phyloP scores from a whole-genome alignment of 2,329 filamentous ascomycete species.

The Paecilomyces niveus region DNA sequence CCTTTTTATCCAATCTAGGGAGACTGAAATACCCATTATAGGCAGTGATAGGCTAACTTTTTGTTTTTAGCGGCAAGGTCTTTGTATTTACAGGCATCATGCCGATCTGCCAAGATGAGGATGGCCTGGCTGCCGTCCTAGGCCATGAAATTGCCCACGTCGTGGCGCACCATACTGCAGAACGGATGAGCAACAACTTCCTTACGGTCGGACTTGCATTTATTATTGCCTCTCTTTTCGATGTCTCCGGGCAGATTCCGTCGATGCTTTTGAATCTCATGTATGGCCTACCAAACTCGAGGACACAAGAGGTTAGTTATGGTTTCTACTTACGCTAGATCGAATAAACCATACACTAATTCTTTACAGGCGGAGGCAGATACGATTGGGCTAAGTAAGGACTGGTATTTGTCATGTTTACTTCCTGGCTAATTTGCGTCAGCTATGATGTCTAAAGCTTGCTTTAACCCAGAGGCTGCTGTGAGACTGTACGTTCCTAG shows the following conservation, averaged over 20 bases:
- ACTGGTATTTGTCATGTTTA: neutral
- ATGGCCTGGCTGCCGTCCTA: conserved; percentile 54
- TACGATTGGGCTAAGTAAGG: conserved; percentile 50
- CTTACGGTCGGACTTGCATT: conserved; percentile 23
- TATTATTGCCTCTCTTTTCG: conserved; percentile 27
- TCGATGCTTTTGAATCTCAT: conserved; percentile 42
- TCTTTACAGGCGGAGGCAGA: conserved; percentile 49
- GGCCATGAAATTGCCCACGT: conserved; percentile 61
- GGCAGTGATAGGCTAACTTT: neutral
- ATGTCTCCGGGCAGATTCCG: conserved; percentile 31
- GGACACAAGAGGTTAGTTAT: conserved; percentile 47
- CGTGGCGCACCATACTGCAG: conserved; percentile 49
- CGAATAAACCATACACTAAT: neutral
- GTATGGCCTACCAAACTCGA: conserved; percentile 47
- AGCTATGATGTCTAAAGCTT: conserved; percentile 57
- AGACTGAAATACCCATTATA: conserved; percentile 1
- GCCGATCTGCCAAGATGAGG: conserved; percentile 48
- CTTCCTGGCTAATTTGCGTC: conserved; percentile 10
- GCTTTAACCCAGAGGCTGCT: conserved; percentile 52
- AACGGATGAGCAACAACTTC: conserved; percentile 44
- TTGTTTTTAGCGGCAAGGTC: conserved; percentile 44
- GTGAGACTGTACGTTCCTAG: conserved; percentile 38
- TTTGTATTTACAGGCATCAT: conserved; percentile 59
- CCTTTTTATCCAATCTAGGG: neutral
- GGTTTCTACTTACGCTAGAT: neutral